Evolutionary conservation across 441 rosid genomes (phyloP).

Genomic region (Populus hybrid): DNA sequence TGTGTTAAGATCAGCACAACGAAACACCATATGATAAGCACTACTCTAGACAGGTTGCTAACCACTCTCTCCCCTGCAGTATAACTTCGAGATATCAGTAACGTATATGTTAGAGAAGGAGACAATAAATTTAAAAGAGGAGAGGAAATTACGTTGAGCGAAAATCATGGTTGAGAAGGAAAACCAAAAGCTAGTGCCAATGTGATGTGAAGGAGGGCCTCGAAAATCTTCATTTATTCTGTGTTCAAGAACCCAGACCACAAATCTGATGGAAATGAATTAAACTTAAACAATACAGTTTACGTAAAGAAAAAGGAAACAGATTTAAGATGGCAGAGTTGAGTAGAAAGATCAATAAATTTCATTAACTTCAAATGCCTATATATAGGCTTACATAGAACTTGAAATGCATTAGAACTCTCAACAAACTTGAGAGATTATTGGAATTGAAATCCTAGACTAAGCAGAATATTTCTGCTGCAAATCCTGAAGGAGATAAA

Average conservation of each 20-base stretch:
- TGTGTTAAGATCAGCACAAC: background rate
- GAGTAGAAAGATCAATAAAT: too few relatives aligned
- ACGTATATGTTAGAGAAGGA: conserved; percentile 1
- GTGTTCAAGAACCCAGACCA: conserved; percentile 61
- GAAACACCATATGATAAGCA: background rate
- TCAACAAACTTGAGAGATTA: too few relatives aligned
- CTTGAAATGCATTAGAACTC: too few relatives aligned
- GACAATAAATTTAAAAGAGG: background rate
- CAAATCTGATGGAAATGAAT: too few relatives aligned
- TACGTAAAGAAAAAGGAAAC: too few relatives aligned
- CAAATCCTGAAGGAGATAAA: too few relatives aligned
- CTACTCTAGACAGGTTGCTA: conserved; percentile 28
- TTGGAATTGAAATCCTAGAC: too few relatives aligned
- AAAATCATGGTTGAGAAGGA: conserved; percentile 22
- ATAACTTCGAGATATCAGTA: background rate
- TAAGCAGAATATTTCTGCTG: too few relatives aligned
- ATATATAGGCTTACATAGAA: too few relatives aligned
- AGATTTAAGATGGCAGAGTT: too few relatives aligned
- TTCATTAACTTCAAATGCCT: too few relatives aligned
- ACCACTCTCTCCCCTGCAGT: conserved; percentile 25
- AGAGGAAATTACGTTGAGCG: conserved; percentile 43
- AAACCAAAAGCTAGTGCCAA: conserved; percentile 65
- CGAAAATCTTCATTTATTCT: conserved; percentile 52
- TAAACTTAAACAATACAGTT: too few relatives aligned
- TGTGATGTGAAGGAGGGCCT: conserved; percentile 44